Base-by-base conservation (phyloP, 129 eudicot genomes). In the Escallonia rubra region DNA sequence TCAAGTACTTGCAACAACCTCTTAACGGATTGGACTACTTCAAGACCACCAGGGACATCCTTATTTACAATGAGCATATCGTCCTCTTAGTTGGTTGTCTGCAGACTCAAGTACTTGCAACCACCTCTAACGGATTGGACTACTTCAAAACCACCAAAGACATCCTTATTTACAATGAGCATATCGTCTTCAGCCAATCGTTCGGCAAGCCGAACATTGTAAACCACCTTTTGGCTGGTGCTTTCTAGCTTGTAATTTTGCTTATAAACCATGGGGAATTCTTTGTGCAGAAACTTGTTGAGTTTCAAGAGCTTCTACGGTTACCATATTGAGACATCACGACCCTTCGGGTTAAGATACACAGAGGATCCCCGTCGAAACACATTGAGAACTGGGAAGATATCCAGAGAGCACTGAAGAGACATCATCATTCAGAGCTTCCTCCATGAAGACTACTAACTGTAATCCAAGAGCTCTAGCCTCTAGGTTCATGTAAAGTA, bases 311-410 rank as follows among this genome's bases (percentile, higher is more conserved):
- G n/a, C 87, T 91, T 76, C 67, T 91, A 38, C 69, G 72, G 81
- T 63, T 91, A 60, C 85, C 93, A 8, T 64, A 39, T 47, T 70
- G 79, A 83, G 76, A 81, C 63, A 81, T 87, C 8, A 81, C 77
- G n/a, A 91, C 96, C 58, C 74, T 70, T 7, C 97, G 87, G 59
- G 90, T 88, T 49, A 91, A 83, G 83, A 91, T 91, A 71, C 97
- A 91, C 79, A 74, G 45, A 0, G 83, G 78, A 11, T 73, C 73
- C 2, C 56, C 82, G 60, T 63, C 83, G 3, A 49, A 69, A 49
- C 79, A 74, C 41, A 71, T 86, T 6, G 82, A 74, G 56, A 86
- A 82, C 50, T 77, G 84, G 80, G 67, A 68, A 23, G 78, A 82
- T 46, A 80, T 82, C 55, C 69, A 56, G 59, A 62, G 56, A 59